phyloP scores from a whole-genome alignment of 176 grass and related monocot genomes.

The Neostapfia colusana region DNA sequence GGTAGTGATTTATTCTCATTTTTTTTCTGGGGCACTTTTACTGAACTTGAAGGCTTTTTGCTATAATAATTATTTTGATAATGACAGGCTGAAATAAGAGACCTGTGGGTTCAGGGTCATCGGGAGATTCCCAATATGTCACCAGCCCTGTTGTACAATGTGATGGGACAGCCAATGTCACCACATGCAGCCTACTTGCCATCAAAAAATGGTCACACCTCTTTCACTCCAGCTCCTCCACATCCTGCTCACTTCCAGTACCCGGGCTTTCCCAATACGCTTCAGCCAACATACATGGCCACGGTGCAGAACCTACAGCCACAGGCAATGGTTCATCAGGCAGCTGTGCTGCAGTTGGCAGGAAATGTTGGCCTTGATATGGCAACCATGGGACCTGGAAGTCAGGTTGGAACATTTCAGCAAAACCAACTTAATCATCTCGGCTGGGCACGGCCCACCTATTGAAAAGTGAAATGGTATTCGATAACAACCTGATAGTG shows the following conservation, averaged over 20 bases:
- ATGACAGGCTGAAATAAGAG: slow-evolving; percentile 51
- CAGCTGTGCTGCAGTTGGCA: slow-evolving; percentile 24
- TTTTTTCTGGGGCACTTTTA: neutral
- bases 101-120: slow-evolving; percentile 55
- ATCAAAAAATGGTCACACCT: slow-evolving; percentile 43
- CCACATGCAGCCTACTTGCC: slow-evolving; percentile 59
- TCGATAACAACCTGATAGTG: neutral
- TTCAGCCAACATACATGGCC: slow-evolving; percentile 47
- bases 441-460: slow-evolving; percentile 42
- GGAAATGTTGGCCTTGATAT: slow-evolving; percentile 60
- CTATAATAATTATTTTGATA: neutral
- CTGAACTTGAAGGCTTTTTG: neutral
- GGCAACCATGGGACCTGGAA: slow-evolving; percentile 43
- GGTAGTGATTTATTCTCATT: slow-evolving; percentile 34
- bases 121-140: slow-evolving; percentile 50
- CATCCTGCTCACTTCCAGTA: slow-evolving; percentile 61
- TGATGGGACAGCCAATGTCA: slow-evolving; percentile 53
- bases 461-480: slow-evolving; percentile 41
- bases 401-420: slow-evolving; percentile 66
- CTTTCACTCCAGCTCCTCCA: slow-evolving; percentile 47
- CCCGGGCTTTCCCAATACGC: slow-evolving; percentile 38
- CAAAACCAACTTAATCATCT: slow-evolving; percentile 59
- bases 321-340: slow-evolving; percentile 60
- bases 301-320: slow-evolving; percentile 57
- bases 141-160: slow-evolving; percentile 47